Evolutionary conservation across 768 basidiomycete genomes (phyloP).

Genomic region (Naganishia antarctica): DNA sequence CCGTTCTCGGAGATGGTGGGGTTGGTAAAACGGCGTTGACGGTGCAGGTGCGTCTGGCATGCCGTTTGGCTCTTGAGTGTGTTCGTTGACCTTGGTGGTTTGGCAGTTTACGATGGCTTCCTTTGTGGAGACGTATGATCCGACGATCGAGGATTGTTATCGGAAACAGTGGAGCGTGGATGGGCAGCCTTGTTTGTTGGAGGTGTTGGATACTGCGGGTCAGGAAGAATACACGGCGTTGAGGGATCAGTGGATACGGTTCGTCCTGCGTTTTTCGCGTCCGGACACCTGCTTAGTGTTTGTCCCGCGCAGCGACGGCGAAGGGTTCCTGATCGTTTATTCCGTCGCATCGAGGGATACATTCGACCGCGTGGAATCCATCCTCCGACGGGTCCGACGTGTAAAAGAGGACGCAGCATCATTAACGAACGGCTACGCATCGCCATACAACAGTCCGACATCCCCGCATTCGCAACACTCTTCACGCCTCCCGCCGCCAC

Average conservation of each 20-base stretch:
- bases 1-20: conserved; percentile 92
- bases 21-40: conserved; percentile 95
- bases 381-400: conserved; percentile 81
- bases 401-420: conserved; percentile 61
- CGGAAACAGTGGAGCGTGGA: conserved; percentile 91
- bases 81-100: background rate
- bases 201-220: conserved; percentile 95
- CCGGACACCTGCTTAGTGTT: background rate
- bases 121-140: conserved; percentile 98
- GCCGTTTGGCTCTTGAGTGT: conserved; percentile 9
- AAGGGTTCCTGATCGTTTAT: conserved; percentile 96
- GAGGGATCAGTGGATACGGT: conserved; percentile 98
- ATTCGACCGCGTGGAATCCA: conserved; percentile 82
- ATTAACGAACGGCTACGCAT: conserved; percentile 28
- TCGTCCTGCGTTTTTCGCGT: conserved; percentile 10
- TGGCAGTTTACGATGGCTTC: conserved; percentile 92
- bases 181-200: conserved; percentile 89
- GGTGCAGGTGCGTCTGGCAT: conserved; percentile 68
- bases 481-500: conserved; percentile 2
- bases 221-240: conserved; percentile 98
- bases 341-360: conserved; percentile 91
- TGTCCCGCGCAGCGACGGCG: conserved; percentile 68
- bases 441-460: background rate
- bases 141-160: conserved; percentile 97
- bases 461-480: conserved; percentile 20